Evolutionary conservation across 1,139 yeast species (phyloP), one percentile per base, ranked within the genome.

Genomic region (Candida sp.): DNA sequence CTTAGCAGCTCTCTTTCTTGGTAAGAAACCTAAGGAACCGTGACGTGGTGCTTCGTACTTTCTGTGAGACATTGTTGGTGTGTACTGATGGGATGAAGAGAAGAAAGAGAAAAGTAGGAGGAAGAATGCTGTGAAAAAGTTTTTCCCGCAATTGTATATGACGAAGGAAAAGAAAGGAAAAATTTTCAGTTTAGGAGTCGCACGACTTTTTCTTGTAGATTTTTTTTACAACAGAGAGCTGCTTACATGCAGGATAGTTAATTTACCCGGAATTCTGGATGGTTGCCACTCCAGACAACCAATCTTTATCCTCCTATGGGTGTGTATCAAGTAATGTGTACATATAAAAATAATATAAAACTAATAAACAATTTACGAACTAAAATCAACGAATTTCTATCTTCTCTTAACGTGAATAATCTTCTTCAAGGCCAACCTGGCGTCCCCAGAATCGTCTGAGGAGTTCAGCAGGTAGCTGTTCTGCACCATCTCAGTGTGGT

Each of bases 11-110:
- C 99, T 92, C 97, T 93, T 93, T 88, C 97, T 90, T 88, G 98
- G 98, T 86, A 80, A 81, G 97, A 92, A 94, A 75, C 98, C 99
- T 79, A 94, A 86, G 80, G 97, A 94, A 82, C 99, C 99, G 92
- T 94, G 98, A 86, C 99, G 92, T 85, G 99, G 99, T 71, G 96
- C 97, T 90, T 94, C 98, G 96, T 76, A 94, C 88, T 94, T 94
- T 89, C 99, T 90, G 94, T 94, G 99, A 80, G 99, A 94, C 99
- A 94, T 94, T 49, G 52, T 46, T 58, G 52, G 55, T 51, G 48
- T 59, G 65, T 62, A 28, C 9, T 8, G 62, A 63, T 58, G 65
- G 66, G 68, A 64, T 63, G 42, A 60, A 54, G 63, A 63, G 53
- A 51, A 49, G 51, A 55, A 52, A 49, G 49, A 54, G 53, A 50